Base-by-base conservation (phyloP, 306 rosid genomes). In the Dalbergia oliveri region DNA sequence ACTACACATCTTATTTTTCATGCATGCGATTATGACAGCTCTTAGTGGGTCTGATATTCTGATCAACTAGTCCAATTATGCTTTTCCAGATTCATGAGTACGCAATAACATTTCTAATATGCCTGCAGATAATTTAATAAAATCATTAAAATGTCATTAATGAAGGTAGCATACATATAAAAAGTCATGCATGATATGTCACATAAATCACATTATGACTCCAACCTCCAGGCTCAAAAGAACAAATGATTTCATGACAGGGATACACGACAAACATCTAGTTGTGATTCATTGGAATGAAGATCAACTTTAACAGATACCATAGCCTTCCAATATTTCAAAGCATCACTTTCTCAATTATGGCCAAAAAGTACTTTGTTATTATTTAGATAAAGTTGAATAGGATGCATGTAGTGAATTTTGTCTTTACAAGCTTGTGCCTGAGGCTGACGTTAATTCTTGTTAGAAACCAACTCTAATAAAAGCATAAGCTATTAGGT, bases 91-190 rank as follows among this genome's bases (percentile, higher is more conserved):
- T 67, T 83, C 60, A n/a, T 41, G 68, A 49, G 77, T 63, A 53
- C 11, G 33, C 53, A 65, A 60, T 67, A 57, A 61, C 80, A 79
- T 14, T 16, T 85, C 79, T 58, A 67, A 7, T 64, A 6, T 68
- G 4, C 85, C 88, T 88, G 89, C 86, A 59, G 68, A 69, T 75
- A 79, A 44, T 18, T 62, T 69, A n/a, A n/a, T n/a, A n/a, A n/a
- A n/a, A n/a, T n/a, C n/a, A 63, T 65, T 51, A 44, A 54, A 19
- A 71, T 53, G 67, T 74, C 66, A 61, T 43, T 44, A 15, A 14
- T 35, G 37, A 58, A 35, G 68, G 65, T 14, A 59, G 41, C 50
- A 34, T 64, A 1, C 6, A 9, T 43, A 70, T 6, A 18, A 18
- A 10, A 49, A 51, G 11, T 44, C 23, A 82, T n/a, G n/a, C n/a